Percentiles rank a stretch among this genome's conserved stretches.
Evolutionary conservation across 2,329 filamentous ascomycete genomes (phyloP).

Genomic region (Cladosporium sp.): DNA sequence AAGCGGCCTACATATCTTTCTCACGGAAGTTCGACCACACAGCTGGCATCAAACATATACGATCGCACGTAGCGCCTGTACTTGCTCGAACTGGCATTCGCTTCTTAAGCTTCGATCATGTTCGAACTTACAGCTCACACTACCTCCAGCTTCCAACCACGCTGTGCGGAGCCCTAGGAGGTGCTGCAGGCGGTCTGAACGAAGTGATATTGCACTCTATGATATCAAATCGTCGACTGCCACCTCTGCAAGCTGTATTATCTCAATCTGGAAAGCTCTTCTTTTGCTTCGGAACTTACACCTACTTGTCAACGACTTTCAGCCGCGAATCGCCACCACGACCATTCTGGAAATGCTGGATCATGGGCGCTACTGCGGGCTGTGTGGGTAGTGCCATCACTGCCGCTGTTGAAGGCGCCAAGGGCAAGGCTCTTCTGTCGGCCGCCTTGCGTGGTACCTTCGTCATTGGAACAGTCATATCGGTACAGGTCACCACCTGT

Average conservation of each 20-base stretch:
- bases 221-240: constrained; percentile 7
- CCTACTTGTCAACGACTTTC: constrained; percentile 14
- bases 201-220: constrained; percentile 15
- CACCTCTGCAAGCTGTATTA: not conserved
- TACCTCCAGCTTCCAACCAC: constrained; percentile 1
- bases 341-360: constrained; percentile 16
- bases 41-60: not conserved
- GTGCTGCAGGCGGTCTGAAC: constrained; percentile 16
- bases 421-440: not conserved
- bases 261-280: constrained; percentile 15
- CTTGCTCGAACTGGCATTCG: constrained; percentile 14
- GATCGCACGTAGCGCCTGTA: not conserved
- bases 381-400: constrained; percentile 14
- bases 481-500: constrained; percentile 17
- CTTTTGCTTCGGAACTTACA: constrained; percentile 17
- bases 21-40: not conserved
- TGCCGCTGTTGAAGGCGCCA: constrained; percentile 13
- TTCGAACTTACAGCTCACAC: constrained; percentile 1
- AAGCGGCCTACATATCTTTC: not conserved
- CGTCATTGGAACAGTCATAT: constrained; percentile 16
- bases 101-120: constrained; percentile 17
- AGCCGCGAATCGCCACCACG: constrained; percentile 12
- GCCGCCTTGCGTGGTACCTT: constrained; percentile 12
- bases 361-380: constrained; percentile 16
- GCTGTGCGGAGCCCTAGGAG: constrained; percentile 15